Percentiles rank a stretch among this genome's conserved stretches.
phyloP scores from a whole-genome alignment of 2,329 filamentous ascomycete species.

The Ustulina deusta region DNA sequence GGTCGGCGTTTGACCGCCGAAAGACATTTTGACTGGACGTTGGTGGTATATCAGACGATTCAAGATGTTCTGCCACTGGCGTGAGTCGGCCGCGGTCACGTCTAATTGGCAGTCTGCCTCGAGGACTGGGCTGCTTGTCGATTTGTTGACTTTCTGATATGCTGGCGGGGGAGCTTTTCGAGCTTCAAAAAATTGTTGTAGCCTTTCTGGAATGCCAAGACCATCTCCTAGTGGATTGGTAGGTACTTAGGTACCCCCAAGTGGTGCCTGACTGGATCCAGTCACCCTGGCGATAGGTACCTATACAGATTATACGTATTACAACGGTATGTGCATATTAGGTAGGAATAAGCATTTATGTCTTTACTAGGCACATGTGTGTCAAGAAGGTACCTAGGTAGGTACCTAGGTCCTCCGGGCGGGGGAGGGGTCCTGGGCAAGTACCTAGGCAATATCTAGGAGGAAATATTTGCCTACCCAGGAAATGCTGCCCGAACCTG shows the following conservation, averaged over 20 bases:
- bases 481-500: too few relatives aligned
- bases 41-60: slow-evolving; percentile 13
- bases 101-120: slow-evolving; percentile 5
- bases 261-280: too few relatives aligned
- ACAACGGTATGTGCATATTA: too few relatives aligned
- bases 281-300: too few relatives aligned
- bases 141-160: slow-evolving; percentile 41
- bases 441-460: too few relatives aligned
- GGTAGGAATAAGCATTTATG: too few relatives aligned
- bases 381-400: background rate
- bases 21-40: slow-evolving; percentile 77
- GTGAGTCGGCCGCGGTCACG: slow-evolving; percentile 14
- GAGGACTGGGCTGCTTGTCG: slow-evolving; percentile 27
- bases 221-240: background rate
- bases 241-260: background rate
- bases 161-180: slow-evolving; percentile 52
- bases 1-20: slow-evolving; percentile 96
- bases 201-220: slow-evolving; percentile 52
- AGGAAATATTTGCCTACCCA: too few relatives aligned
- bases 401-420: background rate
- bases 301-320: too few relatives aligned
- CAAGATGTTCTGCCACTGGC: background rate
- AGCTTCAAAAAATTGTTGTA: slow-evolving; percentile 65
- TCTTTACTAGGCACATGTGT: too few relatives aligned
- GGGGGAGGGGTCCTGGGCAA: too few relatives aligned